These are phyloP conservation scores for Epichloe hybrida DNA, from an alignment of 2,329 filamentous ascomycete genomes.

Conservation along the genomic window DNA sequence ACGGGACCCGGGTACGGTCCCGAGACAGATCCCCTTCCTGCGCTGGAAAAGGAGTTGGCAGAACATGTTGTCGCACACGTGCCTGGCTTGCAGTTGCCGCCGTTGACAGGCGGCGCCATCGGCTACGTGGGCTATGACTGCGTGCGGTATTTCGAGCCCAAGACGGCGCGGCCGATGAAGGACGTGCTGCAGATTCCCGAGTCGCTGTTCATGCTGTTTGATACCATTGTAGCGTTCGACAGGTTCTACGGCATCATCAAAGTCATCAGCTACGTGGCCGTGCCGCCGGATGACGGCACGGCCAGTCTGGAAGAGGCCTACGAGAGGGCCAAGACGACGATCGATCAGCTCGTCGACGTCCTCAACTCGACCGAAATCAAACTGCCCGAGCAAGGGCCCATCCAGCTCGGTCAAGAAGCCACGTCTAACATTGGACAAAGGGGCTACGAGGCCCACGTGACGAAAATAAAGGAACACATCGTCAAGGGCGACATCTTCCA, in stretches of 20 bases:
- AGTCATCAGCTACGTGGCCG: conserved; percentile 77
- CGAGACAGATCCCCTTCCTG: conserved; percentile 70
- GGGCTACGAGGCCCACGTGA: conserved; percentile 88
- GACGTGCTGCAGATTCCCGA: conserved; percentile 84
- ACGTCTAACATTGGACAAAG: conserved; percentile 80
- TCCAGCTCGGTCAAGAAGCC: conserved; percentile 63
- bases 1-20: conserved; percentile 81
- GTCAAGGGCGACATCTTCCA: conserved; percentile 90
- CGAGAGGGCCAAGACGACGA: conserved; percentile 46
- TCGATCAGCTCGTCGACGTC: conserved; percentile 55
- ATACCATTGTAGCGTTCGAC: conserved; percentile 89
- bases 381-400: conserved; percentile 61
- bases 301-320: conserved; percentile 48
- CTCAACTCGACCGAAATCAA: conserved; percentile 64
- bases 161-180: conserved; percentile 78
- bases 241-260: conserved; percentile 89
- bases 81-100: conserved; percentile 69
- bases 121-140: conserved; percentile 98
- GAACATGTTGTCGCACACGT: conserved; percentile 70
- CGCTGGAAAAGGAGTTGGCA: conserved; percentile 67
- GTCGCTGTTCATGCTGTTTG: conserved; percentile 92
- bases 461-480: conserved; percentile 78
- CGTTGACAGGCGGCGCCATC: conserved; percentile 81
- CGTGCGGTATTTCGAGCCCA: conserved; percentile 94
- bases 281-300: conserved; percentile 44